Base-by-base conservation (phyloP, 192 early-diverging fungal genomes). In the Coemansia sp. region DNA sequence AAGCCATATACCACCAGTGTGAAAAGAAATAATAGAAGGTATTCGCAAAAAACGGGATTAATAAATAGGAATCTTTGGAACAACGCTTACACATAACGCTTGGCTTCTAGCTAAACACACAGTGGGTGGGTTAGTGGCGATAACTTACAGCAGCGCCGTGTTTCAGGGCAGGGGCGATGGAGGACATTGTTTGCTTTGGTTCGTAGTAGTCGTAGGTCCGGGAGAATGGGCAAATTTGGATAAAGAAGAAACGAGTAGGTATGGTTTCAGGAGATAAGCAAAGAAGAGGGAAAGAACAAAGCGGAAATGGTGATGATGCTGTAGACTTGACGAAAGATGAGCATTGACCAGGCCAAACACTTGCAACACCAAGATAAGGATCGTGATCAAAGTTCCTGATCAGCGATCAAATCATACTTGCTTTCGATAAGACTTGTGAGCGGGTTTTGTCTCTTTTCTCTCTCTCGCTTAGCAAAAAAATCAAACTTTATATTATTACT, bases 91-190 rank as follows among this genome's bases (percentile, higher is more conserved):
- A n/a, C n/a, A n/a, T n/a, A n/a, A n/a, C n/a, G n/a, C 11, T 41
- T 41, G 13, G 38, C 17, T 41, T 41, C 38, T 6, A 47, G 13
- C 23, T 20, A 22, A 22, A 47, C 5, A 47, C 19, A 47, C 19
- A 22, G 1, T 5, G 10, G 19, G 2, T 4, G 5, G 0, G 44
- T 6, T 1, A 20, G 22, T 7, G 44, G 23, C 68, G n/a, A n/a
- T n/a, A n/a, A 79, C 76, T 79, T 79, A 79, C 76, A 41, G 76
- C 70, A 25, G 77, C 70, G 48, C 71, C 68, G 58, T 62, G 65
- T 67, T 70, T 74, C 50, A 80, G 77, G 37, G 62, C 57, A n/a
- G 77, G 71, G 37, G 56, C 59, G 25, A 74, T 67, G 30, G 77
- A 67, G 28, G 50, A 53, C 50, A 53, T 53, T 8, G 44, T 25